Conservation (phyloP, 805 yeast species). For the Nakazawaea wyomingensis region DNA sequence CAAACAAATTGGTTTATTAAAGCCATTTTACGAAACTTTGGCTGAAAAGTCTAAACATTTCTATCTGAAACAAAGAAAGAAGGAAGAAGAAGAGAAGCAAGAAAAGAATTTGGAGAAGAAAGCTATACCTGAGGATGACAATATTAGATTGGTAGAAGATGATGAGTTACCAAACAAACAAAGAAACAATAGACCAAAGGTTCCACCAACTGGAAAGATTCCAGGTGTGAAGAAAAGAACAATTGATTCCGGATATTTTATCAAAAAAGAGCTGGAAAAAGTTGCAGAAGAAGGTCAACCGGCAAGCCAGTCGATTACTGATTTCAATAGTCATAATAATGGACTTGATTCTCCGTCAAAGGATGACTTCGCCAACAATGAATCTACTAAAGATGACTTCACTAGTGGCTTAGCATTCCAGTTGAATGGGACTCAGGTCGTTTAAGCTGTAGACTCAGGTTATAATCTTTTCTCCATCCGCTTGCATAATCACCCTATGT, state of each 20-base stretch:
- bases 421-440: conserved; percentile 6
- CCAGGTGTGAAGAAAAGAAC: conserved; percentile 61
- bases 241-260: conserved; percentile 47
- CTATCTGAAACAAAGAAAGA: conserved; percentile 38
- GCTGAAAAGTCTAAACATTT: conserved; percentile 35
- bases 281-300: not conserved
- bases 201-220: conserved; percentile 90
- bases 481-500: too few relatives aligned
- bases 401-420: conserved; percentile 1
- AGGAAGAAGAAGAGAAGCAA: conserved; percentile 24
- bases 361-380: not conserved
- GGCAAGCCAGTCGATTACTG: not conserved
- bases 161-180: conserved; percentile 80
- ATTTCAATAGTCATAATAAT: not conserved
- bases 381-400: conserved; percentile 5
- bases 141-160: conserved; percentile 63
- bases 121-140: conserved; percentile 33
- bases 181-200: conserved; percentile 65
- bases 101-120: conserved; percentile 19
- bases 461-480: too few relatives aligned
- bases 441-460: too few relatives aligned
- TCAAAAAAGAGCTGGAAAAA: conserved; percentile 30
- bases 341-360: not conserved
- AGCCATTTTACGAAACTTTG: conserved; percentile 44
- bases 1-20: conserved; percentile 51